A percentile compares a stretch with the other conserved stretches of the same genome.
phyloP scores from a whole-genome alignment of 2,329 filamentous ascomycete genomes.

The Sporothrix brasiliensis region DNA sequence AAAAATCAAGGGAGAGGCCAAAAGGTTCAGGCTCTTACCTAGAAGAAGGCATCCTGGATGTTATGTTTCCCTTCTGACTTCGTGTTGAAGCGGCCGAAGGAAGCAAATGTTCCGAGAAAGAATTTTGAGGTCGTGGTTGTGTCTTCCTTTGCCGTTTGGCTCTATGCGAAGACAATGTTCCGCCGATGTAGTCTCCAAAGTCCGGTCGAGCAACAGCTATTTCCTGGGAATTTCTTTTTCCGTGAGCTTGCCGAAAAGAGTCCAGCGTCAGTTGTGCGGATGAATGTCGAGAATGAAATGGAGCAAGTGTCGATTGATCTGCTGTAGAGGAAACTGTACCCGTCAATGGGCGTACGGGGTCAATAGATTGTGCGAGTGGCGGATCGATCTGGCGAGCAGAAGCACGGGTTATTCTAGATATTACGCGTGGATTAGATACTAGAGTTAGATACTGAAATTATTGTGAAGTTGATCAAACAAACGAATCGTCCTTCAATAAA shows the following conservation, averaged over 20 bases:
- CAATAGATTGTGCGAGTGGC: background rate
- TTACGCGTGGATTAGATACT: constrained; percentile 58
- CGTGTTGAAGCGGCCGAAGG: constrained; percentile 48
- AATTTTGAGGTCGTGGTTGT: constrained; percentile 47
- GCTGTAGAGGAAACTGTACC: background rate
- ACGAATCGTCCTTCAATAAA: background rate
- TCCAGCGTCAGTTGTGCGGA: constrained; percentile 31
- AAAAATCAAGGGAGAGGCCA: background rate
- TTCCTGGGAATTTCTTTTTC: constrained; percentile 23
- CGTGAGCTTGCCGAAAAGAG: constrained; percentile 31
- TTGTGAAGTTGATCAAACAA: background rate
- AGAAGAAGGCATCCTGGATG: constrained; percentile 71
- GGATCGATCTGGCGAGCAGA: constrained; percentile 80
- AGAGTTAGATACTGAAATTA: background rate
- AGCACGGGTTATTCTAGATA: constrained; percentile 97
- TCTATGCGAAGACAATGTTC: constrained; percentile 55
- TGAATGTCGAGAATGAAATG: constrained; percentile 45
- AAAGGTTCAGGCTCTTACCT: constrained; percentile 53
- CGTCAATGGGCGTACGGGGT: background rate
- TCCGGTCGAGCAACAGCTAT: constrained; percentile 24
- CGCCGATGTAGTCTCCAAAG: constrained; percentile 4
- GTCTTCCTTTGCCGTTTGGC: constrained; percentile 68
- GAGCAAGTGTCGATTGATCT: constrained; percentile 39
- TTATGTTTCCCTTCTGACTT: constrained; percentile 63
- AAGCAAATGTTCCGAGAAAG: constrained; percentile 41